Percentiles rank a stretch among this genome's conserved stretches.
Conservation (phyloP, 1,284 basidiomycete species). For the Ustilago nuda region DNA sequence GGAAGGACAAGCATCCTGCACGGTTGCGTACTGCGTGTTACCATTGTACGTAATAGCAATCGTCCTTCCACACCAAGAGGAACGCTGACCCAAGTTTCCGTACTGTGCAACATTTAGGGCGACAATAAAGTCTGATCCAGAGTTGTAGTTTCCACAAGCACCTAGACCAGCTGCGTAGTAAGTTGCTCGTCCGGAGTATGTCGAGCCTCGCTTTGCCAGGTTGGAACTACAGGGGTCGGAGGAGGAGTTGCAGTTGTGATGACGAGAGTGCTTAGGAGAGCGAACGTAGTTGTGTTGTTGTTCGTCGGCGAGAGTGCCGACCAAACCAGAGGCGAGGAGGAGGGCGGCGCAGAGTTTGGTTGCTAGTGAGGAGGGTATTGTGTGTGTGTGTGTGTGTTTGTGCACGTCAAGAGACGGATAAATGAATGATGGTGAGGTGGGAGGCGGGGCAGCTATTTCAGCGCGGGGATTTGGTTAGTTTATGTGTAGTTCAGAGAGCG, state of each 20-base stretch:
- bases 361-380: constrained; percentile 19
- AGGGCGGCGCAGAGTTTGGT: constrained; percentile 24
- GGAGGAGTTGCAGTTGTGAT: not conserved
- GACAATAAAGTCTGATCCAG: constrained; percentile 41
- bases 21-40: constrained; percentile 74
- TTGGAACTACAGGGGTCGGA: constrained; percentile 19
- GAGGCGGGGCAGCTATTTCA: constrained; percentile 20
- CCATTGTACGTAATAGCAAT: constrained; percentile 75
- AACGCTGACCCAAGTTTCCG: constrained; percentile 34
- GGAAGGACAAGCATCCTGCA: constrained; percentile 79
- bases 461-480: constrained; percentile 15
- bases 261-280: constrained; percentile 37
- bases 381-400: constrained; percentile 2
- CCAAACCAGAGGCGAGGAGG: constrained; percentile 17
- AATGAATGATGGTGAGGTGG: not conserved
- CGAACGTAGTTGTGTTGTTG: constrained; percentile 27
- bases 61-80: constrained; percentile 73
- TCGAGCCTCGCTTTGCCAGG: constrained; percentile 32
- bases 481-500: constrained; percentile 6
- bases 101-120: constrained; percentile 54
- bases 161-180: constrained; percentile 51
- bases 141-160: constrained; percentile 47
- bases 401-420: not conserved
- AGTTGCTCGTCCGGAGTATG: constrained; percentile 41
- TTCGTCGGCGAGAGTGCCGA: constrained; percentile 12